Base-by-base conservation (phyloP, 352 stramenopile genomes). In the Globisporangium okanoganense region DNA sequence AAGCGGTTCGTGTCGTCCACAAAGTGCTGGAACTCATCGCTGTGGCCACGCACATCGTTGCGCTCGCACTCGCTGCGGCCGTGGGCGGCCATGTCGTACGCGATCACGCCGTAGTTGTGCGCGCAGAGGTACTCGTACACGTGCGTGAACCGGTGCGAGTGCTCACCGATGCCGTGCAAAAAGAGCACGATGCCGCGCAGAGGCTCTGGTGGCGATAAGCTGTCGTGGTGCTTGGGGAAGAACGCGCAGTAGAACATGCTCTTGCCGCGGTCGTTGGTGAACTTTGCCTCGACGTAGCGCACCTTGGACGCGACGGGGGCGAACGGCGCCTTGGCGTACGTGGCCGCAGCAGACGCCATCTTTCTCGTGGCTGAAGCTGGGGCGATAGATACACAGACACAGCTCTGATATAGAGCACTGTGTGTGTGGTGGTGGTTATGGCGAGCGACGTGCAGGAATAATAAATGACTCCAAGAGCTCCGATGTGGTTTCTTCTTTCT, bases 1-100 rank as follows among this genome's bases (percentile, higher is more conserved):
- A 89, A 82, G 22, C 71, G 54, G 70, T 91, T 87, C 10, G 77
- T 86, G 68, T 91, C 79, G 69, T 91, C 75, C 43, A 91, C 73
- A 52, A 91, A 84, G 66, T 77, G 72, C 36, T 69, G 58, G 54
- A 91, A 88, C 18, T 70, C 48, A n/a, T 82, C 78, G 58, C 67
- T 69, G 62, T 87, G 75, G 16, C 64, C 79, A 1, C 75, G 71
- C 52, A 84, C 33, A 0, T 48, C 60, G 47, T 54, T 53, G 36
- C 57, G 52, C 38, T 85, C 78, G 59, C 67, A 70, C 36, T 87
- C 76, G 66, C 82, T 89, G 13, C 67, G 58, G 7, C 82, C 82
- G 53, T 91, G 82, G 20, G 66, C 62, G 27, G 86, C 38, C 65
- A 88, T 71, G 60, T 91, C 82, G 67, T 88, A 87, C 7, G 82